A percentile compares a stretch with the other conserved stretches of the same genome.
These are phyloP conservation scores for Neofusicoccum laricinum DNA, from an alignment of 2,329 filamentous ascomycete genomes.

Conservation along the genomic window DNA sequence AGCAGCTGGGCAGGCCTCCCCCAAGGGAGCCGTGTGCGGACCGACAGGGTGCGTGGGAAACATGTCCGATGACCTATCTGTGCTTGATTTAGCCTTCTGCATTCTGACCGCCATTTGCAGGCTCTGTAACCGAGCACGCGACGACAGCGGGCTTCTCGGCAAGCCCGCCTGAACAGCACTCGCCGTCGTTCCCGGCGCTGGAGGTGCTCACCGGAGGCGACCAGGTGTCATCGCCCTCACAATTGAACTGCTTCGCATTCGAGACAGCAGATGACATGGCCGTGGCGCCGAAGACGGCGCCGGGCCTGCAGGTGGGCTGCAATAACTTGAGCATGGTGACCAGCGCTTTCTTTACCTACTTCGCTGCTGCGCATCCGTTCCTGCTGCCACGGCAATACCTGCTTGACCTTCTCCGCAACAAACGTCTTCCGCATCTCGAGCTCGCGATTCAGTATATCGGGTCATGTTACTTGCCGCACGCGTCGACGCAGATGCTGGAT, in stretches of 20 bases:
- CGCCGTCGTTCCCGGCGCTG: neutral
- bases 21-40: neutral
- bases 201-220: neutral
- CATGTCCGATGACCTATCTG: neutral
- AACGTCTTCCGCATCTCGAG: conserved; percentile 43
- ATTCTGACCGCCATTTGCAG: neutral
- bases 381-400: conserved; percentile 48
- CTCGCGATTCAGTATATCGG: conserved; percentile 58
- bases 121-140: neutral
- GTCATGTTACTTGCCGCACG: conserved; percentile 50
- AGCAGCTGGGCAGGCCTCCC: neutral
- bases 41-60: neutral
- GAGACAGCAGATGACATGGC: neutral
- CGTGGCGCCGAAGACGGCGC: neutral
- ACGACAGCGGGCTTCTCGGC: neutral
- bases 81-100: neutral
- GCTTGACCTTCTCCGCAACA: conserved; percentile 40
- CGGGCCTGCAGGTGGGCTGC: neutral
- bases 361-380: conserved; percentile 56
- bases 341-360: conserved; percentile 52
- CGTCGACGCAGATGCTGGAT: conserved; percentile 45
- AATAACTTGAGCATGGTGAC: neutral
- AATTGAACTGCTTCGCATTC: neutral
- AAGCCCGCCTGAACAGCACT: neutral
- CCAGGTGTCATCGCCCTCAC: neutral